phyloP scores from a whole-genome alignment of 2,329 filamentous ascomycete species.

The Aspergillus sp. region DNA sequence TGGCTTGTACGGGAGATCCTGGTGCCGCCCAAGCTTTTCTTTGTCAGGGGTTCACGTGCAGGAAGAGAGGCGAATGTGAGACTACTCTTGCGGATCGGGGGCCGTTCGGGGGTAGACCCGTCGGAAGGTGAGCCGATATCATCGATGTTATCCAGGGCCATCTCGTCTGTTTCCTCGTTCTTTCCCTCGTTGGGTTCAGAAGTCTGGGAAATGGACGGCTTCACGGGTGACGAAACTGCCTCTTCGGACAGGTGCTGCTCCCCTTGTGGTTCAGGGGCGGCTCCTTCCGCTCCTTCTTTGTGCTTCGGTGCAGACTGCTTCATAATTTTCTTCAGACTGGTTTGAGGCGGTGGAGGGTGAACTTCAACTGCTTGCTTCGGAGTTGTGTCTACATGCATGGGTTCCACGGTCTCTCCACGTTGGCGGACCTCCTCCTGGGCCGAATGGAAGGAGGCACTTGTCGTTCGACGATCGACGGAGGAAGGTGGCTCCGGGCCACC shows the following conservation, averaged over 20 bases:
- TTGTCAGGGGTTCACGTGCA: constrained; percentile 81
- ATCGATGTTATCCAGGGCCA: constrained; percentile 38
- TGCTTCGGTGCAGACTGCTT: background rate
- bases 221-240: constrained; percentile 16
- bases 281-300: constrained; percentile 8
- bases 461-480: constrained; percentile 35
- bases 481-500: constrained; percentile 19
- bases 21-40: constrained; percentile 73
- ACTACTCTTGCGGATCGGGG: constrained; percentile 85
- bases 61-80: constrained; percentile 91
- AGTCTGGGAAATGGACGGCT: constrained; percentile 8
- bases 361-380: constrained; percentile 18
- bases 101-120: constrained; percentile 52
- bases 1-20: constrained; percentile 75
- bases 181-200: constrained; percentile 15
- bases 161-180: constrained; percentile 28
- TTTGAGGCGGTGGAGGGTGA: constrained; percentile 7
- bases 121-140: constrained; percentile 49
- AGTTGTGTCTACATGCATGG: constrained; percentile 29
- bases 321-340: background rate
- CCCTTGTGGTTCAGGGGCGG: constrained; percentile 3
- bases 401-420: constrained; percentile 37
- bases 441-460: constrained; percentile 48
- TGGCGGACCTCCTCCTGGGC: constrained; percentile 38
- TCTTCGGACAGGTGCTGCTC: constrained; percentile 6